Conservation (phyloP, 495 filamentous ascomycete genomes). For the Hypoxylon fragiforme region DNA sequence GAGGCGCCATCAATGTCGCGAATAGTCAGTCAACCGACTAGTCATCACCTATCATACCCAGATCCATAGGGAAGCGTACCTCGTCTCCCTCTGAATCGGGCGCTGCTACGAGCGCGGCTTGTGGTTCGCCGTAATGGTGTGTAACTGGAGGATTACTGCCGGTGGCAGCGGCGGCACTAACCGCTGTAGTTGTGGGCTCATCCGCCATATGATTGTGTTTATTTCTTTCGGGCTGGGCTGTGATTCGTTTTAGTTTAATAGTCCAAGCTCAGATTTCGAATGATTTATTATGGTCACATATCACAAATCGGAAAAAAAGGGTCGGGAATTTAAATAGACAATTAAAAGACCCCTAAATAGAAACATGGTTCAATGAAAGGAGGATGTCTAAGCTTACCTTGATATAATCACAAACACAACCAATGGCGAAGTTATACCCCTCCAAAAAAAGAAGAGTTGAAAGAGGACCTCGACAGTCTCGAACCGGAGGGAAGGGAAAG, state of each 20-base stretch:
- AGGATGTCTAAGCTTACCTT: too few species aligned
- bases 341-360: too few species aligned
- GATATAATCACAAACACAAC: too few species aligned
- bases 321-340: too few species aligned
- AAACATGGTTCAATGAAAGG: too few species aligned
- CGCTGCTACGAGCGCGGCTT: constrained; percentile 16
- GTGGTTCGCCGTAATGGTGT: constrained; percentile 5
- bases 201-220: constrained; percentile 18
- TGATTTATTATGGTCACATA: too few species aligned
- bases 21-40: constrained; percentile 5
- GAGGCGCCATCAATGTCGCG: not conserved
- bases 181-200: constrained; percentile 13
- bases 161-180: constrained; percentile 1
- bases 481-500: too few species aligned
- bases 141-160: constrained; percentile 1
- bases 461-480: too few species aligned
- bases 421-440: too few species aligned
- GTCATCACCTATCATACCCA: not conserved
- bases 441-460: too few species aligned
- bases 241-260: not conserved
- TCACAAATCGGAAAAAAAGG: too few species aligned
- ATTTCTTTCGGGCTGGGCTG: not conserved
- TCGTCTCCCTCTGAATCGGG: constrained; percentile 16
- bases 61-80: constrained; percentile 13
- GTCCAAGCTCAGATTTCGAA: too few species aligned